These are phyloP conservation scores for Tympanopsis confertula DNA, from an alignment of 2,329 filamentous ascomycete genomes.

Conservation along the genomic window DNA sequence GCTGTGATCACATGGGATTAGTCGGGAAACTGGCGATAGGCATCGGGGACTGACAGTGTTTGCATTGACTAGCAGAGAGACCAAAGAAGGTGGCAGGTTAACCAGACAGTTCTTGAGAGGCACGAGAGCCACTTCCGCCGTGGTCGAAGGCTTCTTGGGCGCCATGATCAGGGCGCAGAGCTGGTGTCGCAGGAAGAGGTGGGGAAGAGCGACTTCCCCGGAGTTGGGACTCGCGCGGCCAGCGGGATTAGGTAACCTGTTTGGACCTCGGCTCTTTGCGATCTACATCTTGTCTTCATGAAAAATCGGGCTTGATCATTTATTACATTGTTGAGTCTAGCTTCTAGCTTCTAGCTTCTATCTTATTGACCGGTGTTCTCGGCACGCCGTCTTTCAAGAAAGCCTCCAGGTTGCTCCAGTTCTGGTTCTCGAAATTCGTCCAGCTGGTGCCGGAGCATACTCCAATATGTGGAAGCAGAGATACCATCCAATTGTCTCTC, in stretches of 20 bases:
- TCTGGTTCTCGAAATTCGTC: constrained; percentile 12
- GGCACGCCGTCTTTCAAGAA: constrained; percentile 10
- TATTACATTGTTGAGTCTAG: no score
- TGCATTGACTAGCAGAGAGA: constrained; percentile 73
- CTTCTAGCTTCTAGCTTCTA: no score
- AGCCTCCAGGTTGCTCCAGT: constrained; percentile 11
- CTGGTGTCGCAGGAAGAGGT: no score
- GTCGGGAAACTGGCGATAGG: constrained; percentile 1
- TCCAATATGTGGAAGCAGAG: constrained; percentile 16
- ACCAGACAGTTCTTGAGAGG: constrained; percentile 90
- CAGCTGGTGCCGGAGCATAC: constrained; percentile 14
- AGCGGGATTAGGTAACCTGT: no score
- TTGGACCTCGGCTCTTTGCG: no score
- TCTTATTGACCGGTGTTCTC: constrained; percentile 5
- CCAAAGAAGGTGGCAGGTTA: constrained; percentile 77
- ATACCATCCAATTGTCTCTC: constrained; percentile 16
- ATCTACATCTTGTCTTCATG: no score
- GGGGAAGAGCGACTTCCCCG: no score
- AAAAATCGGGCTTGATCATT: no score
- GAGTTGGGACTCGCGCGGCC: no score
- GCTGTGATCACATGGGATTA: constrained; percentile 32
- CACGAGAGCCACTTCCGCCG: constrained; percentile 74
- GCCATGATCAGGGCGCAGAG: constrained; percentile 29
- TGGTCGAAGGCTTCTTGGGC: constrained; percentile 45
- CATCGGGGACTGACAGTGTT: constrained; percentile 59